A percentile compares a stretch with the other conserved stretches of the same genome.
Conservation (phyloP, 2,329 filamentous ascomycete species). For the Alternaria viburni region DNA sequence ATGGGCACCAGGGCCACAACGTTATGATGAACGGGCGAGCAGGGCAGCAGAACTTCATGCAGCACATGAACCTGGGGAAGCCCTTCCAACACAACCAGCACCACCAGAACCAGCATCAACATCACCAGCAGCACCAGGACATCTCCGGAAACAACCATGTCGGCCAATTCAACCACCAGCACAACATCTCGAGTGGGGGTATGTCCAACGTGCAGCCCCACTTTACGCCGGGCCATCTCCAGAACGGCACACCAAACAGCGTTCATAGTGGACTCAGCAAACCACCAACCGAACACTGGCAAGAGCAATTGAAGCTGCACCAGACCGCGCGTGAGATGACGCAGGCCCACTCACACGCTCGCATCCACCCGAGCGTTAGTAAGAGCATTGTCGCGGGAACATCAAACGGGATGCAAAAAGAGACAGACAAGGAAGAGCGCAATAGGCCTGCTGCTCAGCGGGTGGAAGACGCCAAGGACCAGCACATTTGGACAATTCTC, state of each 20-base stretch:
- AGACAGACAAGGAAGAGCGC: conserved; percentile 63
- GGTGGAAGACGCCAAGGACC: conserved; percentile 48
- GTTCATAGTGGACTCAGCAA: conserved; percentile 64
- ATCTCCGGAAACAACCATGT: conserved; percentile 61
- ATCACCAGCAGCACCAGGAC: conserved; percentile 67
- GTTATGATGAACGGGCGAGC: conserved; percentile 76
- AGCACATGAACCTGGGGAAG: conserved; percentile 70
- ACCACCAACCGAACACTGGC: conserved; percentile 77
- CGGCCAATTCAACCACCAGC: conserved; percentile 66
- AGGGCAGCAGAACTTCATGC: conserved; percentile 61
- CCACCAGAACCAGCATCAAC: conserved; percentile 56
- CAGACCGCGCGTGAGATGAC: conserved; percentile 75
- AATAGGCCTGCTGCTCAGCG: conserved; percentile 69
- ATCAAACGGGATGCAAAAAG: conserved; percentile 57
- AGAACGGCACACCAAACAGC: conserved; percentile 64
- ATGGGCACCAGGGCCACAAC: conserved; percentile 71
- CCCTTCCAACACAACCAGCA: conserved; percentile 68
- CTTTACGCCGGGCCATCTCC: conserved; percentile 64
- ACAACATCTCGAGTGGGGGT: conserved; percentile 65
- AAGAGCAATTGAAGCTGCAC: conserved; percentile 80
- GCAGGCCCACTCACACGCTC: conserved; percentile 76
- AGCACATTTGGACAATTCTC: conserved; percentile 87
- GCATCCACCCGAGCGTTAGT: conserved; percentile 73
- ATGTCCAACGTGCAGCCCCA: conserved; percentile 70
- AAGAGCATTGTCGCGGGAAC: conserved; percentile 65